Conservation (phyloP, 768 basidiomycete genomes). For the Pulveroboletus sp. region DNA sequence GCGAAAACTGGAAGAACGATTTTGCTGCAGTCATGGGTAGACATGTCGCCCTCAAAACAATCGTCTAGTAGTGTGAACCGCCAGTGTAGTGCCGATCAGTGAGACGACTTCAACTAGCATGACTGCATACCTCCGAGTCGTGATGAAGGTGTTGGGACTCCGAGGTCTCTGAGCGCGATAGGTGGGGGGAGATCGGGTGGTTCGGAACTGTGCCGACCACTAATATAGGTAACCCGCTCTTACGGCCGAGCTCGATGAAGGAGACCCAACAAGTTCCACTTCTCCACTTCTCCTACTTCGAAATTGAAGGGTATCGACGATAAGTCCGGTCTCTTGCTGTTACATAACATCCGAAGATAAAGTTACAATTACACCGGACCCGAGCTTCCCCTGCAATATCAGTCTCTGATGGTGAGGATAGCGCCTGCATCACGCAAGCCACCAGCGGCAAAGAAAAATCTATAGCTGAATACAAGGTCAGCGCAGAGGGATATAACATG, state of each 20-base stretch:
- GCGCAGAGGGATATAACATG: not conserved
- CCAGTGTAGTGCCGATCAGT: not conserved
- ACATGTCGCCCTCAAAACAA: constrained; percentile 5
- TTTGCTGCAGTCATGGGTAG: not conserved
- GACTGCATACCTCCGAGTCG: constrained; percentile 6
- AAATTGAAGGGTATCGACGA: constrained; percentile 8
- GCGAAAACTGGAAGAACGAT: constrained; percentile 48
- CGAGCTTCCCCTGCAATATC: constrained; percentile 14
- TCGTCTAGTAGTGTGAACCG: not conserved
- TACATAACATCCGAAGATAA: constrained; percentile 27
- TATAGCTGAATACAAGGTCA: not conserved
- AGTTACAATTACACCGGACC: constrained; percentile 21
- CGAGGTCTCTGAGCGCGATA: not conserved
- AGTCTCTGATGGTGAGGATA: constrained; percentile 7
- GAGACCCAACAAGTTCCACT: constrained; percentile 18
- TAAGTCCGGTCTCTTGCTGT: constrained; percentile 8
- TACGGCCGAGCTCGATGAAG: constrained; percentile 14
- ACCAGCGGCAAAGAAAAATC: not conserved
- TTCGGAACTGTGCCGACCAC: constrained; percentile 2
- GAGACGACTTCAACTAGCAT: not conserved
- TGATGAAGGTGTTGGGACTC: not conserved
- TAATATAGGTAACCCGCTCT: constrained; percentile 12
- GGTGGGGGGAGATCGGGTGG: not conserved
- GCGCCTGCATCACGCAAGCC: not conserved
- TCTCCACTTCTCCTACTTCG: constrained; percentile 20